phyloP scores from a whole-genome alignment of 2,329 filamentous ascomycete species.

The Phialemoniopsis sp. region DNA sequence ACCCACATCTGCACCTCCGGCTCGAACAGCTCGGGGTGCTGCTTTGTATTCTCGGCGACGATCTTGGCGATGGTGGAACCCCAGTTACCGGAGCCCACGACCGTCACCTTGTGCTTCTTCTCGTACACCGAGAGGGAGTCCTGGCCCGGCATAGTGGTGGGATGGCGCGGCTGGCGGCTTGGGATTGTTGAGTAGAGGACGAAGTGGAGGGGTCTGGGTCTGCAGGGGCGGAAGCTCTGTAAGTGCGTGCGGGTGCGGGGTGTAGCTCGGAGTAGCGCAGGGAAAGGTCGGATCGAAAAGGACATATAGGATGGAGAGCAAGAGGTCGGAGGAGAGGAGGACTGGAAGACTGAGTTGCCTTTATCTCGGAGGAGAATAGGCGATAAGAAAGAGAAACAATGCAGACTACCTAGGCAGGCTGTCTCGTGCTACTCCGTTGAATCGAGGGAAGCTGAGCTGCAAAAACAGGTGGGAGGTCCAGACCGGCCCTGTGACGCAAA shows the following conservation, averaged over 20 bases:
- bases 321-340: no score
- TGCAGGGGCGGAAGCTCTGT: neutral
- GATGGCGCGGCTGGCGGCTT: neutral
- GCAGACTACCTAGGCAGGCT: no score
- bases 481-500: constrained; percentile 1
- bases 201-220: neutral
- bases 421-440: no score
- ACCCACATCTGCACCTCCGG: constrained; percentile 98
- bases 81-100: constrained; percentile 97
- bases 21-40: constrained; percentile 78
- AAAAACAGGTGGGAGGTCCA: no score
- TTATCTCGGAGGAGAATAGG: no score
- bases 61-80: constrained; percentile 98
- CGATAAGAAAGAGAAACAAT: no score
- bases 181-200: neutral
- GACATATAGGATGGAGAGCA: no score
- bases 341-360: no score
- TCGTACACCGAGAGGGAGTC: constrained; percentile 41
- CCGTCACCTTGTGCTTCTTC: constrained; percentile 86
- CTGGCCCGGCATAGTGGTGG: constrained; percentile 15
- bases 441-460: no score
- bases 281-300: no score
- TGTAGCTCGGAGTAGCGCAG: no score
- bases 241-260: no score
- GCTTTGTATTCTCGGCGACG: constrained; percentile 83